These are phyloP conservation scores for Tulasnella sp. DNA, from an alignment of 768 basidiomycete genomes.

Conservation along the genomic window DNA sequence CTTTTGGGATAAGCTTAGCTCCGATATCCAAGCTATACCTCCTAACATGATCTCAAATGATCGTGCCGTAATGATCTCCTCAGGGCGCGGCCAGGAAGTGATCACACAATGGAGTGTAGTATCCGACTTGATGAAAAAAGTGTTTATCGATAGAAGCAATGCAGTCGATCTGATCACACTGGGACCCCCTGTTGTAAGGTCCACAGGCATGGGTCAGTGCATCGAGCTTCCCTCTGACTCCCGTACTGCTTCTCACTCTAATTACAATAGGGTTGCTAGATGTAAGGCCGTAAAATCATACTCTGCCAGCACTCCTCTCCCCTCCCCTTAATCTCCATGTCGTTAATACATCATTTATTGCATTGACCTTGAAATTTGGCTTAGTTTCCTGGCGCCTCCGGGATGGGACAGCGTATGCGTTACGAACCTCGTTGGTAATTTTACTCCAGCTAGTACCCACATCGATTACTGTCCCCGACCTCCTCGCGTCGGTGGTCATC, in stretches of 20 bases:
- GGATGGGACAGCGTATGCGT: background rate
- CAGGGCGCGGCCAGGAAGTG: background rate
- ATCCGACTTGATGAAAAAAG: background rate
- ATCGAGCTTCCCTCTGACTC: background rate
- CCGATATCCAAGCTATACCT: background rate
- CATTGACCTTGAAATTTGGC: background rate
- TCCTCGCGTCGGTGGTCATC: no score
- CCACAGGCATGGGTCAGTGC: constrained; percentile 3
- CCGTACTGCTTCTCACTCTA: background rate
- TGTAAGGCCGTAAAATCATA: background rate
- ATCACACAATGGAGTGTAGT: background rate
- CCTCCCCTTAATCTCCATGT: background rate
- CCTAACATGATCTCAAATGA: background rate
- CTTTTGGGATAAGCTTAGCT: background rate
- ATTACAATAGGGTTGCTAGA: background rate
- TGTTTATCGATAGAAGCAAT: background rate
- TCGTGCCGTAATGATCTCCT: background rate
- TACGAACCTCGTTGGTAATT: background rate
- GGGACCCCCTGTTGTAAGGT: background rate
- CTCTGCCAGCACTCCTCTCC: background rate
- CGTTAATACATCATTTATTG: background rate
- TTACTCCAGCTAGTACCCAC: background rate
- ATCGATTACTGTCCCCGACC: no score
- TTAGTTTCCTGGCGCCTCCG: background rate
- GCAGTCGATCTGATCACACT: background rate